Conservation (phyloP, 202 grass and related monocot genomes). For the Zoysia matrella region DNA sequence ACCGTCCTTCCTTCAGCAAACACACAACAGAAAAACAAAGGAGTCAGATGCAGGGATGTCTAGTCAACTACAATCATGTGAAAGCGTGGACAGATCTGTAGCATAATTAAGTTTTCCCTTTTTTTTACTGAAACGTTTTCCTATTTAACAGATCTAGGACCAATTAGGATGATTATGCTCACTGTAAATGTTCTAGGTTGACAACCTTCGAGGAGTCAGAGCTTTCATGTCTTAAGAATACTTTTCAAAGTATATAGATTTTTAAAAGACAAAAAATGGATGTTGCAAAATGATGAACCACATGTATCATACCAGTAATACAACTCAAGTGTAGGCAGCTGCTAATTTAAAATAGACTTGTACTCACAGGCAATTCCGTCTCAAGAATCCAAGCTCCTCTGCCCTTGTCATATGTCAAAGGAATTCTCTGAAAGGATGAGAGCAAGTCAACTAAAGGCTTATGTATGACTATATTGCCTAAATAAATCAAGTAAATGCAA, state of each 20-base stretch:
- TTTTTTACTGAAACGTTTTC: not conserved
- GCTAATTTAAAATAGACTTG: not conserved
- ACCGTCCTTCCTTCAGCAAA: slow-evolving; percentile 78
- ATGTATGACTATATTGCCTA: not conserved
- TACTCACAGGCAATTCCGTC: slow-evolving; percentile 87
- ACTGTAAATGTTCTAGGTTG: no score
- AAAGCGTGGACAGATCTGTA: not conserved
- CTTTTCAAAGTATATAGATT: not conserved
- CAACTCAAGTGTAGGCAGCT: not conserved
- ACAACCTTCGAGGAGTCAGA: not conserved
- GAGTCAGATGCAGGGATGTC: slow-evolving; percentile 34
- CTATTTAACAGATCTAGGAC: not conserved
- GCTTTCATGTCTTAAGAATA: not conserved
- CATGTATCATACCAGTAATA: not conserved
- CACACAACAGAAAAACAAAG: slow-evolving; percentile 18
- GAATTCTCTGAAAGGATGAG: slow-evolving; percentile 62
- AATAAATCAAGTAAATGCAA: not conserved
- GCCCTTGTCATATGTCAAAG: slow-evolving; percentile 65
- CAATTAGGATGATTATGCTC: not conserved
- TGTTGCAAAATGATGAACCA: not conserved
- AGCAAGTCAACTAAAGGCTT: not conserved
- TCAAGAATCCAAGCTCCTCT: slow-evolving; percentile 81
- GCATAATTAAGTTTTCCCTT: not conserved
- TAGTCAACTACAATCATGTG: not conserved
- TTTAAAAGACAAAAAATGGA: slow-evolving; percentile 2